Evolutionary conservation across 495 filamentous ascomycete genomes (phyloP).

Genomic region (Aspergillus incahuasiensis): DNA sequence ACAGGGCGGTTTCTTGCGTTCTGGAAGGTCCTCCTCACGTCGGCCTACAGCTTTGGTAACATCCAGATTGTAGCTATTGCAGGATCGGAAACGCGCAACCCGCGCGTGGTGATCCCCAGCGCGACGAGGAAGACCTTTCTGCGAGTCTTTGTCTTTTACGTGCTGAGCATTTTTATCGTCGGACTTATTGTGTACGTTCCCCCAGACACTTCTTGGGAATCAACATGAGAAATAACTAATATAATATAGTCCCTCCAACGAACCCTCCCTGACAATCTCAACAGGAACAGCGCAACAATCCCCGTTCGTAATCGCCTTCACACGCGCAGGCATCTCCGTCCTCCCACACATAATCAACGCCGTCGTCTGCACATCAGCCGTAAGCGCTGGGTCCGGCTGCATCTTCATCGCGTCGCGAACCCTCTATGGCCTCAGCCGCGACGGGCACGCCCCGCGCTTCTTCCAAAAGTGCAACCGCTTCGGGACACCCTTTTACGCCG

Average conservation of each 20-base stretch:
- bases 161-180: conserved; percentile 47
- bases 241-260: conserved; percentile 37
- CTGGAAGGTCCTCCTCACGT: conserved; percentile 35
- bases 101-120: conserved; percentile 65
- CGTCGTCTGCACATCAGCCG: conserved; percentile 59
- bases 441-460: conserved; percentile 59
- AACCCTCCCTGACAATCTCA: conserved; percentile 26
- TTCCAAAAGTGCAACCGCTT: conserved; percentile 10
- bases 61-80: conserved; percentile 71
- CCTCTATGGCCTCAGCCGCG: conserved; percentile 62
- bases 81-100: conserved; percentile 74
- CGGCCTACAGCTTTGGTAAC: conserved; percentile 47
- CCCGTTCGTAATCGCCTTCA: conserved; percentile 46
- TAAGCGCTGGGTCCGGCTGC: conserved; percentile 66
- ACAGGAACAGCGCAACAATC: conserved; percentile 26
- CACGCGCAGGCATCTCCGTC: conserved; percentile 54
- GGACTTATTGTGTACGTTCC: conserved; percentile 47
- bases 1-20: conserved; percentile 43
- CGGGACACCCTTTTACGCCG: background rate
- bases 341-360: conserved; percentile 73
- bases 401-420: conserved; percentile 68
- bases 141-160: conserved; percentile 78
- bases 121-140: conserved; percentile 77
- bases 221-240: too few relatives aligned
- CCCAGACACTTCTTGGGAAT: too few relatives aligned